phyloP scores from a whole-genome alignment of 1,284 basidiomycete genomes.

The Dichomitus squalens region DNA sequence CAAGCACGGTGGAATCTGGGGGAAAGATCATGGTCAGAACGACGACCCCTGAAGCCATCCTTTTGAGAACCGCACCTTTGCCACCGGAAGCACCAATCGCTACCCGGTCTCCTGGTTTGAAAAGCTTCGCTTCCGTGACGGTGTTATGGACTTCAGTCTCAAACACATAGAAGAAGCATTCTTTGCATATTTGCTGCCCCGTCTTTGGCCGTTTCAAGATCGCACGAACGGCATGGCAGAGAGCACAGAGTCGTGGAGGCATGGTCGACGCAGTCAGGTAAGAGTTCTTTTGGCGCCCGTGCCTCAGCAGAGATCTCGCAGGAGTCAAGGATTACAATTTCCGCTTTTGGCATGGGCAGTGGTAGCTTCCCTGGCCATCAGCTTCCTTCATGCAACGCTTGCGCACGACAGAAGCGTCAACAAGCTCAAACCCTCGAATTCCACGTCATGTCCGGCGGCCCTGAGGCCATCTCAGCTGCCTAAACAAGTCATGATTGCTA shows the following conservation, averaged over 20 bases:
- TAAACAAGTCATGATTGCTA: too few relatives aligned
- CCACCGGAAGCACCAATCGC: conserved; percentile 98
- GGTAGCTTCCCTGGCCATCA: too few relatives aligned
- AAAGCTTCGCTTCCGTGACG: conserved; percentile 80
- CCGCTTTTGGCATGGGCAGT: too few relatives aligned
- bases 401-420: too few relatives aligned
- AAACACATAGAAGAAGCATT: conserved; percentile 96
- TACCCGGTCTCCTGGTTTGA: conserved; percentile 90
- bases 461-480: too few relatives aligned
- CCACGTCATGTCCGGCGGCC: too few relatives aligned
- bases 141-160: conserved; percentile 99
- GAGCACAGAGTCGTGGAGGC: conserved; percentile 71
- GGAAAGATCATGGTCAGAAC: neutral
- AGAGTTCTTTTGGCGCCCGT: conserved; percentile 6
- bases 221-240: conserved; percentile 79
- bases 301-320: too few relatives aligned
- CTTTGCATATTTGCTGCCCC: conserved; percentile 94
- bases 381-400: too few relatives aligned
- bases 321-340: too few relatives aligned
- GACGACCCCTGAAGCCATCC: neutral
- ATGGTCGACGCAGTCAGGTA: conserved; percentile 41
- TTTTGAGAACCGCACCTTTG: conserved; percentile 66
- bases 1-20: conserved; percentile 95
- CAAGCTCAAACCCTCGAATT: too few relatives aligned
- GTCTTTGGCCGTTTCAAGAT: conserved; percentile 97